phyloP scores from a whole-genome alignment of 768 basidiomycete genomes.

The Russula sp. region DNA sequence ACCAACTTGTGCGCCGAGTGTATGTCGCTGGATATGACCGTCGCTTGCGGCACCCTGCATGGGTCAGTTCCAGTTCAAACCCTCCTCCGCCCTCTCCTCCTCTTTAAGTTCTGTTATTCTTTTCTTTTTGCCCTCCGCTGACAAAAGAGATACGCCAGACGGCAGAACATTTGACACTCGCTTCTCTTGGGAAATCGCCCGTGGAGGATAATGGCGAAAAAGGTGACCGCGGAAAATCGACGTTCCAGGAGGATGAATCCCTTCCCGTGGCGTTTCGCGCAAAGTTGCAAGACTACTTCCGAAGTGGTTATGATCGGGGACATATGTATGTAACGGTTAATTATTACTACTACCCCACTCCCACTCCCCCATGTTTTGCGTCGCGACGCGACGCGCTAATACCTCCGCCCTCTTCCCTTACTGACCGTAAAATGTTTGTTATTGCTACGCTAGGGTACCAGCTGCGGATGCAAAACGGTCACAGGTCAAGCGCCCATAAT shows the following conservation, averaged over 20 bases:
- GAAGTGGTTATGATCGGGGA: conserved; percentile 92
- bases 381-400: neutral
- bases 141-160: conserved; percentile 52
- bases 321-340: conserved; percentile 82
- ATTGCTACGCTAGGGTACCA: conserved; percentile 62
- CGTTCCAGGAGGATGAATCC: conserved; percentile 78
- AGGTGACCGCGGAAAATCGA: conserved; percentile 72
- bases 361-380: neutral
- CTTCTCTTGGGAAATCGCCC: conserved; percentile 58
- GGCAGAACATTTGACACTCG: conserved; percentile 87
- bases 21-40: conserved; percentile 92
- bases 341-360: no score
- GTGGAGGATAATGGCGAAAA: conserved; percentile 34
- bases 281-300: conserved; percentile 83
- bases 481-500: conserved; percentile 47
- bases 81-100: no score
- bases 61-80: conserved; percentile 53
- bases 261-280: conserved; percentile 79
- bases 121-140: no score
- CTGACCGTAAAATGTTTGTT: neutral
- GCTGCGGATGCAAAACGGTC: conserved; percentile 93
- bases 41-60: conserved; percentile 84
- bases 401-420: no score
- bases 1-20: conserved; percentile 73
- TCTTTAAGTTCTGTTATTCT: no score